Evolutionary conservation across 495 filamentous ascomycete genomes (phyloP).

Genomic region (Trichoderma gamsii): DNA sequence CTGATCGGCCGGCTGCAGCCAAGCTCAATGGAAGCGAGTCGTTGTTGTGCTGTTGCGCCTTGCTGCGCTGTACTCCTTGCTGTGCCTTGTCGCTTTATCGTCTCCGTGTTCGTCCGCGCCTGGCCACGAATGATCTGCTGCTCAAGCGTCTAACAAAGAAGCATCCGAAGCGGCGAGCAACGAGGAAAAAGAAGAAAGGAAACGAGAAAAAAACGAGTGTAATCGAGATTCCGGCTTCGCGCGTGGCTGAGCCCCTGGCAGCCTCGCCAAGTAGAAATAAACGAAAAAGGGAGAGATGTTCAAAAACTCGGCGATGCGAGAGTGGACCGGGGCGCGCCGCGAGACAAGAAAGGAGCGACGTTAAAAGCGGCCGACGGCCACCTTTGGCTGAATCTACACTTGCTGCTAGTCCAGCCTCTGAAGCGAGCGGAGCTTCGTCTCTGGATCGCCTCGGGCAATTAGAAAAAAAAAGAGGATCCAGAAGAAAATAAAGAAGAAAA

Average conservation of each 20-base stretch:
- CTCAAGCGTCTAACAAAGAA: neutral
- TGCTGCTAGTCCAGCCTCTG: too few species aligned
- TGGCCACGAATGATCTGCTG: neutral
- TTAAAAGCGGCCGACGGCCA: neutral
- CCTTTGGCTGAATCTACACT: too few species aligned
- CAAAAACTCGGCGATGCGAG: neutral
- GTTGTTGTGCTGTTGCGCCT: neutral
- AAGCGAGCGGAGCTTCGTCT: too few species aligned
- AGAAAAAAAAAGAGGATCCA: neutral
- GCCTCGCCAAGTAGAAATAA: neutral
- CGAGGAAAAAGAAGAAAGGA: neutral
- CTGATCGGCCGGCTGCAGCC: neutral
- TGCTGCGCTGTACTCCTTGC: neutral
- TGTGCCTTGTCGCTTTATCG: neutral
- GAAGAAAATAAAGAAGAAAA: too few species aligned
- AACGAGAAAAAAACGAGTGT: neutral
- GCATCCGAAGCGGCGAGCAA: neutral
- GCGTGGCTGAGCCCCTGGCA: neutral
- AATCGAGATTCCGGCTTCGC: neutral
- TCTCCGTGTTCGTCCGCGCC: neutral
- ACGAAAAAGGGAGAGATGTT: neutral
- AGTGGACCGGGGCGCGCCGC: conserved; percentile 2
- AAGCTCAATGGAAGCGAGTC: neutral
- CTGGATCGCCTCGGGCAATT: neutral
- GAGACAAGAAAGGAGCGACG: conserved; percentile 12